Conservation (phyloP, 164 flowering plant genomes). For the Taxillus chinensis region DNA sequence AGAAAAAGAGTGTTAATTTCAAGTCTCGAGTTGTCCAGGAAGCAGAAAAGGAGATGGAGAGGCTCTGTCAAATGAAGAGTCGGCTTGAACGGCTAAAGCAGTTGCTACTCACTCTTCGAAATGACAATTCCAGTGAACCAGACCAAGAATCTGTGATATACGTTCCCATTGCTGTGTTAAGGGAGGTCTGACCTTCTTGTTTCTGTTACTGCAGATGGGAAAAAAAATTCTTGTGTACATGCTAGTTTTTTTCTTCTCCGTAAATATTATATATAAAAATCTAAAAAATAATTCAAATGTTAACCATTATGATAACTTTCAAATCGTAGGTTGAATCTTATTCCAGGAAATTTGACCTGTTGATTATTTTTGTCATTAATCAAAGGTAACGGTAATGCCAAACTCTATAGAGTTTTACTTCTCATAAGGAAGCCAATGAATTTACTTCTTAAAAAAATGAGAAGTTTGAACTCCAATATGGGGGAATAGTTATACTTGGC, state of each 20-base stretch:
- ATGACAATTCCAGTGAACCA: conserved; percentile 13
- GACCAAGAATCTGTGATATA: conserved; percentile 28
- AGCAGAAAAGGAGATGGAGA: conserved; percentile 59
- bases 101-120: conserved; percentile 19
- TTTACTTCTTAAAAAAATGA: too few species aligned
- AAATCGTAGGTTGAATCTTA: too few species aligned
- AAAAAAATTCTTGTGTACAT: neutral
- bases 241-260: too few species aligned
- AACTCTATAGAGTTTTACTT: too few species aligned
- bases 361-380: too few species aligned
- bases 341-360: too few species aligned
- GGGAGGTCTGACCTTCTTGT: conserved; percentile 25
- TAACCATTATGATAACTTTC: too few species aligned
- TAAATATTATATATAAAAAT: neutral
- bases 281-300: neutral
- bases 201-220: neutral
- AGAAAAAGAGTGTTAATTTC: conserved; percentile 16
- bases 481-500: too few species aligned
- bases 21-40: conserved; percentile 11
- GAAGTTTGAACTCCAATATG: too few species aligned
- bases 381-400: too few species aligned
- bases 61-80: conserved; percentile 40
- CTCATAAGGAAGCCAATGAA: too few species aligned
- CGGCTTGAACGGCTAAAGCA: conserved; percentile 40
- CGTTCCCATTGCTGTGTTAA: conserved; percentile 71